Percentiles rank a stretch among this genome's conserved stretches.
Conservation (phyloP, 495 filamentous ascomycete species). For the Lasiosphaeria hispida region DNA sequence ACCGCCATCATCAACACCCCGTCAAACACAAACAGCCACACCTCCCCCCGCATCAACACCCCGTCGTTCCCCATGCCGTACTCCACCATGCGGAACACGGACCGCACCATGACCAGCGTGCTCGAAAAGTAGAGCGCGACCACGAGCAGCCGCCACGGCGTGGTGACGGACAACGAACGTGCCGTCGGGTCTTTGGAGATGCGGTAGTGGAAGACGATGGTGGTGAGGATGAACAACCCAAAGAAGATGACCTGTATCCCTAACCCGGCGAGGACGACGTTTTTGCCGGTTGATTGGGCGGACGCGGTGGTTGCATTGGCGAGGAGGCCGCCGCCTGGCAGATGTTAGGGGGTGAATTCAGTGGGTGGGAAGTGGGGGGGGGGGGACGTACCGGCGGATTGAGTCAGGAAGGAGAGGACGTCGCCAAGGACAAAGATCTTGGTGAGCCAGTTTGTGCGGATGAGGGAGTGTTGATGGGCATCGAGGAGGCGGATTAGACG, state of each 20-base stretch:
- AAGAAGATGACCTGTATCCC: conserved; percentile 54
- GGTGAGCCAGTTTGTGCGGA: conserved; percentile 47
- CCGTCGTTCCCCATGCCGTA: conserved; percentile 56
- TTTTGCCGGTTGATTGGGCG: conserved; percentile 35
- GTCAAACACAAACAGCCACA: conserved; percentile 63
- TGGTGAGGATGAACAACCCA: conserved; percentile 47
- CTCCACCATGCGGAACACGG: conserved; percentile 60
- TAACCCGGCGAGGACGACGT: conserved; percentile 45
- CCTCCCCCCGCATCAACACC: conserved; percentile 49
- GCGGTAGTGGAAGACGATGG: conserved; percentile 36
- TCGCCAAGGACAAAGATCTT: conserved; percentile 47
- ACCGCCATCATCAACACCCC: conserved; percentile 54
- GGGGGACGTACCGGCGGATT: conserved; percentile 23
- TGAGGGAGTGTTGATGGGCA: conserved; percentile 34
- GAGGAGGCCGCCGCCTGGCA: conserved; percentile 29
- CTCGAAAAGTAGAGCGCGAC: conserved; percentile 51
- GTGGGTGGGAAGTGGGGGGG: too few relatives aligned
- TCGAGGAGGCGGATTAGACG: conserved; percentile 41
- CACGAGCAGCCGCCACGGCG: conserved; percentile 48
- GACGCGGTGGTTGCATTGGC: conserved; percentile 29
- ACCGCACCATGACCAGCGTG: conserved; percentile 58
- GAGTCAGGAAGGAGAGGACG: conserved; percentile 41
- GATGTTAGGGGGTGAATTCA: not conserved
- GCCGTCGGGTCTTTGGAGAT: not conserved
- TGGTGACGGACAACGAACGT: not conserved